These are phyloP conservation scores for Myxozyma geophila DNA, from an alignment of 805 yeast species.

Conservation along the genomic window DNA sequence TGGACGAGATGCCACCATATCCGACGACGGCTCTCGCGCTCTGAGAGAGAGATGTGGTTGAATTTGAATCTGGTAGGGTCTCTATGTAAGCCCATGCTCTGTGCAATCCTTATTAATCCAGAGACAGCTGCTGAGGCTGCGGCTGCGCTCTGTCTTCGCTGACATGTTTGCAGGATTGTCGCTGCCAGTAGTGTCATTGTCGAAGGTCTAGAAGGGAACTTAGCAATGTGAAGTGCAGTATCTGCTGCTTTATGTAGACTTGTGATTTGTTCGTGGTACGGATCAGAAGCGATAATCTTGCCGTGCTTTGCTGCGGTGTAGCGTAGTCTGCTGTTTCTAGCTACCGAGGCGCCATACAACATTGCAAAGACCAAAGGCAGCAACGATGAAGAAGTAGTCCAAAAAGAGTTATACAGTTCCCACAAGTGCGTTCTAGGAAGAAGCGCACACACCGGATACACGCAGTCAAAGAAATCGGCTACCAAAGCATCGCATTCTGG, in stretches of 20 bases:
- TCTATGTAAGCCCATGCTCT: constrained; percentile 30
- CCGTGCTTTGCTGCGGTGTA: constrained; percentile 7
- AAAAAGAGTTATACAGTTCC: constrained; percentile 9
- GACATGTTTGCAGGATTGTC: constrained; percentile 21
- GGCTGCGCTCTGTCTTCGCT: constrained; percentile 11
- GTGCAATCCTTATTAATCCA: constrained; percentile 21
- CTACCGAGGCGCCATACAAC: constrained; percentile 18
- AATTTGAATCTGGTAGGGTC: constrained; percentile 19
- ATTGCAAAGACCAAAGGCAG: constrained; percentile 12
- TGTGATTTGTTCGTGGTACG: neutral
- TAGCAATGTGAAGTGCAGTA: constrained; percentile 1
- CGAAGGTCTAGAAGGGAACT: constrained; percentile 24
- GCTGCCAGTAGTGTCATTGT: constrained; percentile 17
- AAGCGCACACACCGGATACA: constrained; percentile 25
- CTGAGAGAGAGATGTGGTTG: neutral
- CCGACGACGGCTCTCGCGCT: constrained; percentile 14
- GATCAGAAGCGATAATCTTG: constrained; percentile 2
- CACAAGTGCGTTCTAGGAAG: constrained; percentile 1
- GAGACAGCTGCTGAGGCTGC: constrained; percentile 19
- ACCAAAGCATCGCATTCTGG: constrained; percentile 14
- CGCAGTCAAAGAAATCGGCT: constrained; percentile 16
- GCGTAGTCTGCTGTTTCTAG: constrained; percentile 11
- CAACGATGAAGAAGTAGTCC: neutral
- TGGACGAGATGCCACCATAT: constrained; percentile 29
- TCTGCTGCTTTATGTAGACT: constrained; percentile 2